Conservation (phyloP, 148 eudicot species). For the Rhododendron ovatum region DNA sequence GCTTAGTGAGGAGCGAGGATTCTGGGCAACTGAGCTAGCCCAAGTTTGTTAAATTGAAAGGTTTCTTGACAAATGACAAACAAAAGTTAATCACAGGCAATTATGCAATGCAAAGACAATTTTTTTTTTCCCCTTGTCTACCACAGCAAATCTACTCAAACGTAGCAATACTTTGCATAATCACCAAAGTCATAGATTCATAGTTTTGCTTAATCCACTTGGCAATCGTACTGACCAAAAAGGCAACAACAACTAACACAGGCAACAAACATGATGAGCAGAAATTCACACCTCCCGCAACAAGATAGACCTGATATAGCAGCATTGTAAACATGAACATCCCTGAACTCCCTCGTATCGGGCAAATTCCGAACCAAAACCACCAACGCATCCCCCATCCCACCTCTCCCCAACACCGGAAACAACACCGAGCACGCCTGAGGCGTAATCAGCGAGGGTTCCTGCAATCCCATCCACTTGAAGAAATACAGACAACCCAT, state of each 20-base stretch:
- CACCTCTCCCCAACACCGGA: constrained; percentile 64
- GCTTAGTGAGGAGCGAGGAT: neutral
- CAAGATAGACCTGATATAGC: constrained; percentile 67
- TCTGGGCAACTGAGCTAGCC: neutral
- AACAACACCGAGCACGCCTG: constrained; percentile 66
- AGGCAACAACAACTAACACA: neutral
- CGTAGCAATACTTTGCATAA: neutral
- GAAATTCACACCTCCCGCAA: constrained; percentile 59
- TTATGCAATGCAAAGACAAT: neutral
- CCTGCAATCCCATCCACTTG: constrained; percentile 88
- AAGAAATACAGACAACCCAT: constrained; percentile 76
- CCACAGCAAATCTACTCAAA: constrained; percentile 2
- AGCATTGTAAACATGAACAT: constrained; percentile 85
- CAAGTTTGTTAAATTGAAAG: neutral
- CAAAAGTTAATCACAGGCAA: neutral
- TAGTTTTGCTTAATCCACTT: neutral
- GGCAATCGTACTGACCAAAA: neutral
- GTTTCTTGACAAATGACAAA: neutral
- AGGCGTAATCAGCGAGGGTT: constrained; percentile 54
- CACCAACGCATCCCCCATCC: constrained; percentile 62
- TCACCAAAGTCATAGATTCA: neutral
- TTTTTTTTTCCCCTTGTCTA: neutral
- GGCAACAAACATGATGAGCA: neutral
- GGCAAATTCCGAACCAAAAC: constrained; percentile 75
- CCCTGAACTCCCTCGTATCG: constrained; percentile 41